Conservation (phyloP, 2,329 filamentous ascomycete species). For the Apiospora phragmitis region DNA sequence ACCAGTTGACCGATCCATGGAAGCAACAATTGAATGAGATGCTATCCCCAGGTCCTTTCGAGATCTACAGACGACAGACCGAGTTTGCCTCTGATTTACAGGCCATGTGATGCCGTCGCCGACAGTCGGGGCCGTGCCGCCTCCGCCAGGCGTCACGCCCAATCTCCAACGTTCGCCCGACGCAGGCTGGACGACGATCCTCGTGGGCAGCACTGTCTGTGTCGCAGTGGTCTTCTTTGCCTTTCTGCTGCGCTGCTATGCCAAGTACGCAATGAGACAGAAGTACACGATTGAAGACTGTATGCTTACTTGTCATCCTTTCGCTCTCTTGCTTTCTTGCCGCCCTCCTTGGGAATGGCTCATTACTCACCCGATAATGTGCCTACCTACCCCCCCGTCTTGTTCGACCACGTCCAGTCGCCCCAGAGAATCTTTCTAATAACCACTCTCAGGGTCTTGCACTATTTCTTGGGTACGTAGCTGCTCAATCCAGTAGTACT, state of each 20-base stretch:
- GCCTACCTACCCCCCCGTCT: neutral
- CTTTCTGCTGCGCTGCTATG: slow-evolving; percentile 19
- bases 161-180: neutral
- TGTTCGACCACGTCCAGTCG: neutral
- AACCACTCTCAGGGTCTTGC: slow-evolving; percentile 15
- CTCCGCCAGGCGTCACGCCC: neutral
- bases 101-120: neutral
- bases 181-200: slow-evolving; percentile 11
- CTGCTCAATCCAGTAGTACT: neutral
- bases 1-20: neutral
- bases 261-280: slow-evolving; percentile 17
- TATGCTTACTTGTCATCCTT: neutral
- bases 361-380: neutral
- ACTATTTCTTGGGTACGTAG: slow-evolving; percentile 17
- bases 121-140: neutral
- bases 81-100: neutral
- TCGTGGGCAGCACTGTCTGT: slow-evolving; percentile 19
- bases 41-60: neutral
- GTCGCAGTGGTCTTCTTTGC: slow-evolving; percentile 13
- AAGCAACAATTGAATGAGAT: neutral
- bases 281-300: slow-evolving; percentile 15
- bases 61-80: neutral
- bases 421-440: neutral
- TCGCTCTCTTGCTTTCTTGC: neutral
- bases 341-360: neutral